Evolutionary conservation across 202 grass and related monocot species (phyloP), one percentile per base, ranked within the genome.

Genomic region (Setaria viridis): DNA sequence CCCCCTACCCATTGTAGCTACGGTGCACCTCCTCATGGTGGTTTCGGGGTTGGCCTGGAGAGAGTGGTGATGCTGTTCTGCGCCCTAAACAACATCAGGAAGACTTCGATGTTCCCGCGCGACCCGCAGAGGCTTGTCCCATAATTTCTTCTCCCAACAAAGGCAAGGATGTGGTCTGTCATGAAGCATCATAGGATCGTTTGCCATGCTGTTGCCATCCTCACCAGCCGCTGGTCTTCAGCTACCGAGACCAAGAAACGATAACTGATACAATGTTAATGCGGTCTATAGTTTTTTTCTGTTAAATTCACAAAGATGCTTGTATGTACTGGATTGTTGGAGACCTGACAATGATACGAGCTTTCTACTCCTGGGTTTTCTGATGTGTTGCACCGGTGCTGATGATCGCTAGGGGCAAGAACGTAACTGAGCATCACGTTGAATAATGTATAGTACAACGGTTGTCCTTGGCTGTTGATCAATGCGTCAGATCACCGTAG

Each of bases 51-150:
- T 3, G 96, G 96, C n/a, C 80, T 99, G 86, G 96, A 99, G 79
- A 81, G 96, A 55, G 96, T 99, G 1, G 93, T 99, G 33, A 95
- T 99, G 96, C 84, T 99, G 37, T 99, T 95, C 79, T 99, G 93
- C 9, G 93, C 88, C 76, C 91, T 99, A 0, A 95, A 95, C 82
- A 99, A 95, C 79, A 99, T 99, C 68, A 91, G 96, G 67, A 95
- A 99, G 68, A 91, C 96, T 13, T 99, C 96, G 0, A 88, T 99
- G n/a, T 99, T 99, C 88, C 96, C 96, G 21, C 96, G 96, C 1
- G 96, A 99, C 39, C 93, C 96, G 13, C 91, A 95, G 63, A 89
- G 96, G 76, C 91, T 99, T 11, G 67, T 78, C 37, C 93, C 96
- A 25, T 96, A 86, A 88, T n/a, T 68, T 55, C 17, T 60, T 49